These are phyloP conservation scores for Prunus campanulata DNA, from an alignment of 306 rosid genomes.

Conservation along the genomic window DNA sequence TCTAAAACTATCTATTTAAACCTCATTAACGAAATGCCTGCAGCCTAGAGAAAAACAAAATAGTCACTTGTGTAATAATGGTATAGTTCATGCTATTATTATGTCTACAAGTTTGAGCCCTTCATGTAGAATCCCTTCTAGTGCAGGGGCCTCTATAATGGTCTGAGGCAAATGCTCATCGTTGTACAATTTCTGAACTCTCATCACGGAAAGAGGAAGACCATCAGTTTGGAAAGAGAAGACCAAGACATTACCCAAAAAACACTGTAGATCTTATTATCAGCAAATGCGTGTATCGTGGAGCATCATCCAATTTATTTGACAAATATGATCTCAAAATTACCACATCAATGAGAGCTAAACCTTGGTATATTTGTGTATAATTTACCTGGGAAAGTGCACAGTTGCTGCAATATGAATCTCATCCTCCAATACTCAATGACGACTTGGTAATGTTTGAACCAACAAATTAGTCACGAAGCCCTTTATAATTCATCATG, in stretches of 20 bases:
- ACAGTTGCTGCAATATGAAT: neutral
- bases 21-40: too few species aligned
- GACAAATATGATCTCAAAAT: neutral
- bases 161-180: too few species aligned
- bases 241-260: neutral
- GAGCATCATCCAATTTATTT: neutral
- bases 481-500: slow-evolving; percentile 52
- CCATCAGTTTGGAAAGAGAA: too few species aligned
- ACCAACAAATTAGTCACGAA: slow-evolving; percentile 4
- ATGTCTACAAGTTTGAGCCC: too few species aligned
- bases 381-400: neutral
- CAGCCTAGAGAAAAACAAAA: too few species aligned
- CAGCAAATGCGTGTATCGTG: neutral
- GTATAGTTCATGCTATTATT: too few species aligned
- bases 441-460: neutral
- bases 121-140: too few species aligned
- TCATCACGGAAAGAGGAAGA: too few species aligned
- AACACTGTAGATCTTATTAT: neutral
- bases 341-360: neutral
- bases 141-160: too few species aligned
- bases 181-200: too few species aligned
- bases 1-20: too few species aligned
- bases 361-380: neutral
- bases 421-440: neutral
- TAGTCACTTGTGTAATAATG: too few species aligned